A percentile compares a stretch with the other conserved stretches of the same genome.
phyloP scores from a whole-genome alignment of 352 stramenopile species.

The Globisporangium mamillatum region DNA sequence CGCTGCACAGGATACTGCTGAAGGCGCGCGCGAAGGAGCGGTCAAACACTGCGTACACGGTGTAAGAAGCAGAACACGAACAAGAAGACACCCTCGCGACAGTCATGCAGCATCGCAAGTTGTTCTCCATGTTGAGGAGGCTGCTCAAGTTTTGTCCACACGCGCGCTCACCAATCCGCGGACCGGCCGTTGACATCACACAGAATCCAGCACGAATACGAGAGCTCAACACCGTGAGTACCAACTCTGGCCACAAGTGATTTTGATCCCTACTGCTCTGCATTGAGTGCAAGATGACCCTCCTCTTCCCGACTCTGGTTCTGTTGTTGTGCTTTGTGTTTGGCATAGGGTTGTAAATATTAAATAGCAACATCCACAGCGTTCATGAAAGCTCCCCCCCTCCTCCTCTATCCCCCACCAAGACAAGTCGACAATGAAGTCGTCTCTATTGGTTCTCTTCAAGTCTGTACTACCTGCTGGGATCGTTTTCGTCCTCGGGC shows the following conservation, averaged over 20 bases:
- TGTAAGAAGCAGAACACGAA: constrained; percentile 9
- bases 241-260: neutral
- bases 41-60: constrained; percentile 21
- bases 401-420: neutral
- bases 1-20: constrained; percentile 48
- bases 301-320: neutral
- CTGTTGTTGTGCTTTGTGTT: neutral
- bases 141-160: neutral
- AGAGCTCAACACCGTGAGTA: neutral
- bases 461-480: neutral
- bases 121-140: too few relatives aligned
- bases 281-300: neutral
- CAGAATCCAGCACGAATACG: neutral
- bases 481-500: constrained; percentile 22
- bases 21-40: constrained; percentile 47
- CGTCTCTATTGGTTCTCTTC: neutral
- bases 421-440: neutral
- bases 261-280: neutral
- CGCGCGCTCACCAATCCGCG: neutral
- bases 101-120: neutral
- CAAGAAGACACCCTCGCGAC: neutral
- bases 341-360: constrained; percentile 3
- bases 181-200: neutral
- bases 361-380: constrained; percentile 5
- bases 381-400: neutral